Conservation (phyloP, 345 rosid genomes). For the Populus pruinosa region DNA sequence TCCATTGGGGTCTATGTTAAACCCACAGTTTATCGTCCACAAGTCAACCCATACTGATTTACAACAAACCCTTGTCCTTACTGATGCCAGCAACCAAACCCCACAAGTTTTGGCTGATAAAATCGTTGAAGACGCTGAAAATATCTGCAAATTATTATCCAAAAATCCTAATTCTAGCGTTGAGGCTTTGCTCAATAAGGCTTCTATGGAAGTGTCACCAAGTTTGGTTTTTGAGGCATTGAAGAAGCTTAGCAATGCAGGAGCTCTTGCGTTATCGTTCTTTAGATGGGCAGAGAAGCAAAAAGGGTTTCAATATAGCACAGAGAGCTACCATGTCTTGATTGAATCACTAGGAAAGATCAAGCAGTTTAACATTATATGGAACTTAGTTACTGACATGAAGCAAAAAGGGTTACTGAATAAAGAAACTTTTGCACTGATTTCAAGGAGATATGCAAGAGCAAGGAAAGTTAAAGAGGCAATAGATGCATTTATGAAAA, state of each 20-base stretch:
- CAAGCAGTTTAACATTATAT: constrained; percentile 66
- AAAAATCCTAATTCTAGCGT: constrained; percentile 24
- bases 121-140: constrained; percentile 40
- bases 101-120: constrained; percentile 16
- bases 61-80: constrained; percentile 3
- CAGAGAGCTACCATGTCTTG: constrained; percentile 63
- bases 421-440: constrained; percentile 69
- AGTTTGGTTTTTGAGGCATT: constrained; percentile 48
- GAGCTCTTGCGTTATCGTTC: constrained; percentile 61
- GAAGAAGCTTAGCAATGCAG: constrained; percentile 75
- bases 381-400: constrained; percentile 69
- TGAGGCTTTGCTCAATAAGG: constrained; percentile 37
- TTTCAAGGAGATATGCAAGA: constrained; percentile 70
- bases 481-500: constrained; percentile 57
- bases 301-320: constrained; percentile 47
- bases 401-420: constrained; percentile 50
- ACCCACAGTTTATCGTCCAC: constrained; percentile 9
- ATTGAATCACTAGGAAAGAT: constrained; percentile 82
- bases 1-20: constrained; percentile 7
- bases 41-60: constrained; percentile 27
- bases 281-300: constrained; percentile 79
- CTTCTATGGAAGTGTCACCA: constrained; percentile 49
- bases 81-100: constrained; percentile 16
- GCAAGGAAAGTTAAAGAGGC: constrained; percentile 73
- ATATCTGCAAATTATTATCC: constrained; percentile 50